phyloP scores from a whole-genome alignment of 805 yeast genomes.

The Kuraishia cidri region DNA sequence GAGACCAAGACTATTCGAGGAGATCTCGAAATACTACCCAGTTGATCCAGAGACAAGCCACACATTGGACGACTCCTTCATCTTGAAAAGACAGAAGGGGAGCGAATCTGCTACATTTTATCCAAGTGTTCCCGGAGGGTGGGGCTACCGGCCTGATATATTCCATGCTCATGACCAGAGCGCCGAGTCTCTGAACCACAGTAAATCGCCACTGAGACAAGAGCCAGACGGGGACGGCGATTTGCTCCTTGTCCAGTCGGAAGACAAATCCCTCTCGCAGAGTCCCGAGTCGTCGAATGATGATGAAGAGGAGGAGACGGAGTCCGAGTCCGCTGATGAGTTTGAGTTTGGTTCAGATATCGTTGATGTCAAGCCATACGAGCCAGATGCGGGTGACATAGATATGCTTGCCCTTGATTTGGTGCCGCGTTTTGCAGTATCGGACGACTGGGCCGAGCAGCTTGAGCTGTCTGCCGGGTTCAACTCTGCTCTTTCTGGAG shows the following conservation, averaged over 20 bases:
- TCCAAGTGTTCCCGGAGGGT: too few relatives aligned
- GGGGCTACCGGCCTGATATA: too few relatives aligned
- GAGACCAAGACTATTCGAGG: too few relatives aligned
- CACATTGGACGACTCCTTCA: neutral
- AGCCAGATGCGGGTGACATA: conserved; percentile 46
- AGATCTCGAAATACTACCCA: neutral
- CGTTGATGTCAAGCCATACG: conserved; percentile 58
- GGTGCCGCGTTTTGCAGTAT: conserved; percentile 36
- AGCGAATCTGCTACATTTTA: neutral
- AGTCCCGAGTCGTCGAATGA: conserved; percentile 1
- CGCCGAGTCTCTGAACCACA: conserved; percentile 12
- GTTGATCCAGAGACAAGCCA: too few relatives aligned
- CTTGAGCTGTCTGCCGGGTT: conserved; percentile 25
- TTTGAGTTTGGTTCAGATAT: conserved; percentile 19
- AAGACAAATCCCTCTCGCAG: too few relatives aligned
- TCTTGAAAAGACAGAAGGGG: neutral
- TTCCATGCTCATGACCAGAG: too few relatives aligned
- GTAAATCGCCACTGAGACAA: conserved; percentile 4
- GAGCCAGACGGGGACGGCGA: neutral
- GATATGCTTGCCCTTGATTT: conserved; percentile 32
- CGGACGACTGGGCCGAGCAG: conserved; percentile 60
- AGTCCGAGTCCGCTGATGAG: conserved; percentile 6
- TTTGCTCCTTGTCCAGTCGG: too few relatives aligned
- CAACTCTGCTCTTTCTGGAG: conserved; percentile 1
- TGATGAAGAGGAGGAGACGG: conserved; percentile 11